These are phyloP conservation scores for Phyllostachys edulis DNA, from an alignment of 176 grass and related monocot genomes.

Conservation along the genomic window DNA sequence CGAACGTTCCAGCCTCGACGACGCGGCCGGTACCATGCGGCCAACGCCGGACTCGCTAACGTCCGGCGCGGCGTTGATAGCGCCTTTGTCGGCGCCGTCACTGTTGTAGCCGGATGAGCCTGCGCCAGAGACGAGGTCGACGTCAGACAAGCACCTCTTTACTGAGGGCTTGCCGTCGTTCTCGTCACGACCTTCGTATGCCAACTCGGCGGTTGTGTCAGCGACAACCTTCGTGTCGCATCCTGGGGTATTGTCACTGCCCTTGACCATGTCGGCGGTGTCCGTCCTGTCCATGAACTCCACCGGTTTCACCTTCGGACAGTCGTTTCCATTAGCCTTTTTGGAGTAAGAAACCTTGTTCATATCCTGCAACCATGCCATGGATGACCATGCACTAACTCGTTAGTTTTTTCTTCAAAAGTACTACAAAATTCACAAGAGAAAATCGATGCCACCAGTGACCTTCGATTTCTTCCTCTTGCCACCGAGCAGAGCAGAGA, in stretches of 20 bases:
- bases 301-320: constrained; percentile 64
- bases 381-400: background rate
- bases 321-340: constrained; percentile 41
- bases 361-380: constrained; percentile 36
- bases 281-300: constrained; percentile 41
- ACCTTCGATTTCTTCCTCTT: constrained; percentile 67
- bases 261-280: background rate
- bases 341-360: constrained; percentile 34
- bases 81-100: background rate
- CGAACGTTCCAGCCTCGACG: constrained; percentile 56
- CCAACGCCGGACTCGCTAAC: constrained; percentile 24
- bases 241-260: background rate
- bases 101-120: constrained; percentile 28
- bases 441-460: background rate
- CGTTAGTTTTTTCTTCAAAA: background rate
- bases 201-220: constrained; percentile 5
- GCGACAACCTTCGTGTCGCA: constrained; percentile 8
- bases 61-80: constrained; percentile 16
- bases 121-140: constrained; percentile 22
- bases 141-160: constrained; percentile 26
- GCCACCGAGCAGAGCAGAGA: constrained; percentile 49
- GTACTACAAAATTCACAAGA: background rate
- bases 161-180: constrained; percentile 35
- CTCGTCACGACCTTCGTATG: constrained; percentile 34
- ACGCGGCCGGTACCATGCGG: background rate